Evolutionary conservation across 2,329 filamentous ascomycete genomes (phyloP), one percentile per base, ranked within the genome.

Genomic region (Xylaria sp.): DNA sequence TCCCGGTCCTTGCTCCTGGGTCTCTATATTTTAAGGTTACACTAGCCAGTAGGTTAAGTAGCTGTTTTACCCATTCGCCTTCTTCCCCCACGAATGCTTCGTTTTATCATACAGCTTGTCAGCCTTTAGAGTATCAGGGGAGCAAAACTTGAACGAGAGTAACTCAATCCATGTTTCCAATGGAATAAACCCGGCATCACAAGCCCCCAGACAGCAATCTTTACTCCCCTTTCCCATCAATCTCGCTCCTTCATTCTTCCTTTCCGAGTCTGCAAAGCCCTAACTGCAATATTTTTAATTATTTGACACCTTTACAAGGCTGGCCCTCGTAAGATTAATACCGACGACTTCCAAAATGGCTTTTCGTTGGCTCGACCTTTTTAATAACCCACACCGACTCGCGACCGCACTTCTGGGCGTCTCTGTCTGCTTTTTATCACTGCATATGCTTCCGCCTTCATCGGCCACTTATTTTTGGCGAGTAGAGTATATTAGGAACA

Each of bases 401-500:
- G 69, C 65, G 18, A 64, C 51, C 21, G 12, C 70, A 8, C 40
- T 72, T 3, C 57, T 72, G 1, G 35, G 16, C 27, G 51, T 62
- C 48, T 40, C 69, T 23, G 12, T 44, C n/a, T 47, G 53, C 13
- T 53, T 70, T 23, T 53, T 66, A 35, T 44, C 44, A 8, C 6
- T 65, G 16, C 63, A 63, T 2, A 64, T 35, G 5, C 10, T 66
- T 9, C 63, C 69, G 9, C 60, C 69, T 13, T 69, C 67, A 6
- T 40, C 69, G 8, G 9, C 27, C 6, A 25, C 63, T 21, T 71
- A 71, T 50, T 29, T 71, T 12, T 23, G 65, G 13, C 66, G 67
- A 21, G 62, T 61, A 32, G 69, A 71, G 18, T 67, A 65, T 23
- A 25, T 21, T 62, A 58, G 4, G 25, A 29, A 57, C 21, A 21